Conservation (phyloP, 1,139 yeast species). For the Kodamaea fungicola region DNA sequence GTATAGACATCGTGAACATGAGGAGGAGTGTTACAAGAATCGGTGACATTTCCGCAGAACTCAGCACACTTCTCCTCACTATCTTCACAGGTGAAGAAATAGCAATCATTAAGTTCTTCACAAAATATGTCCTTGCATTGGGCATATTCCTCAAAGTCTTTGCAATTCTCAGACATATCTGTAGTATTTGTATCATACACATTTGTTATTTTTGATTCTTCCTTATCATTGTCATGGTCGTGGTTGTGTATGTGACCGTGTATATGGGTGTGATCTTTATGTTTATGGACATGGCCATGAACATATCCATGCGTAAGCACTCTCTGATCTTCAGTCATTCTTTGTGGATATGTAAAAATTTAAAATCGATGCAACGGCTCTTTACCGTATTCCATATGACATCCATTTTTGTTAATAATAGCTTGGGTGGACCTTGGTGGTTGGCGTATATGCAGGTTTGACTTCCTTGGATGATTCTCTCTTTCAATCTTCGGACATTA, state of each 20-base stretch:
- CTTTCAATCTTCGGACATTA: too few species aligned
- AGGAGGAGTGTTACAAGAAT: conserved; percentile 6
- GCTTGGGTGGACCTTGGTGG: conserved; percentile 6
- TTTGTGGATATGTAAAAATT: not conserved
- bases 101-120: conserved; percentile 46
- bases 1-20: conserved; percentile 3
- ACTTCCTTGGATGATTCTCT: not conserved
- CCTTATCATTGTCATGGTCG: conserved; percentile 26
- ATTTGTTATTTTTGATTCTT: conserved; percentile 5
- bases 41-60: conserved; percentile 5
- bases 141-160: conserved; percentile 30
- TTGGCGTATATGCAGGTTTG: conserved; percentile 2
- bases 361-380: not conserved
- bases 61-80: conserved; percentile 6
- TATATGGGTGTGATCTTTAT: conserved; percentile 59
- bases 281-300: conserved; percentile 69
- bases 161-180: conserved; percentile 17
- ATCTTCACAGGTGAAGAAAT: conserved; percentile 34
- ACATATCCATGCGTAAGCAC: conserved; percentile 49
- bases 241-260: conserved; percentile 67
- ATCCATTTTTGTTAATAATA: not conserved
- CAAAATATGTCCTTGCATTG: conserved; percentile 43
- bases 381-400: not conserved
- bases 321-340: conserved; percentile 5
- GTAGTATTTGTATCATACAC: conserved; percentile 2